These are phyloP conservation scores for Peronospora destructor DNA, from an alignment of 352 stramenopile genomes.

Conservation along the genomic window DNA sequence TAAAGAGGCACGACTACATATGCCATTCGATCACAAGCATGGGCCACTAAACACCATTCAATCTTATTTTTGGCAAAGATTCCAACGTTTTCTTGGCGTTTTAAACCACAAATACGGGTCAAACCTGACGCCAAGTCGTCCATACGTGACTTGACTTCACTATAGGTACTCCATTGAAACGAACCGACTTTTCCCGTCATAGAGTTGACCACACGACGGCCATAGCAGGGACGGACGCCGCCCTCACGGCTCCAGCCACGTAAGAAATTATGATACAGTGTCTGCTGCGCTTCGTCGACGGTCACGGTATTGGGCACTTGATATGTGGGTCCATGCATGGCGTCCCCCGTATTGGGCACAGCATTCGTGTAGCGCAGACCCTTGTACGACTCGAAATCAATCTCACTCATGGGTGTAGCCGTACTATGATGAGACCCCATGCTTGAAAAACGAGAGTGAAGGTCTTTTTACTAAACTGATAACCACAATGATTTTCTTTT, in stretches of 20 bases:
- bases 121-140: constrained; percentile 40
- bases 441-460: no score
- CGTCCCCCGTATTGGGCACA: constrained; percentile 35
- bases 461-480: no score
- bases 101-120: constrained; percentile 21
- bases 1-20: constrained; percentile 72
- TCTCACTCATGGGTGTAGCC: constrained; percentile 37
- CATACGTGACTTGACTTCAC: constrained; percentile 33
- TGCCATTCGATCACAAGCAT: constrained; percentile 55
- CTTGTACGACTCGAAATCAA: constrained; percentile 52
- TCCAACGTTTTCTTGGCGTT: constrained; percentile 47
- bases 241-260: constrained; percentile 15
- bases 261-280: constrained; percentile 45
- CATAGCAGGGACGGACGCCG: constrained; percentile 9
- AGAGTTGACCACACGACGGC: constrained; percentile 15
- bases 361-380: constrained; percentile 37
- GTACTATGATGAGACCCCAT: constrained; percentile 17
- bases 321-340: constrained; percentile 35
- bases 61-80: constrained; percentile 68
- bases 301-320: constrained; percentile 22
- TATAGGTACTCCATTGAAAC: constrained; percentile 59
- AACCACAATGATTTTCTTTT: no score
- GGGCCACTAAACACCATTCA: constrained; percentile 53
- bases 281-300: constrained; percentile 34
- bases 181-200: constrained; percentile 32